phyloP scores from a whole-genome alignment of 2,329 filamentous ascomycete species.

The Pseudogymnoascus sp. region DNA sequence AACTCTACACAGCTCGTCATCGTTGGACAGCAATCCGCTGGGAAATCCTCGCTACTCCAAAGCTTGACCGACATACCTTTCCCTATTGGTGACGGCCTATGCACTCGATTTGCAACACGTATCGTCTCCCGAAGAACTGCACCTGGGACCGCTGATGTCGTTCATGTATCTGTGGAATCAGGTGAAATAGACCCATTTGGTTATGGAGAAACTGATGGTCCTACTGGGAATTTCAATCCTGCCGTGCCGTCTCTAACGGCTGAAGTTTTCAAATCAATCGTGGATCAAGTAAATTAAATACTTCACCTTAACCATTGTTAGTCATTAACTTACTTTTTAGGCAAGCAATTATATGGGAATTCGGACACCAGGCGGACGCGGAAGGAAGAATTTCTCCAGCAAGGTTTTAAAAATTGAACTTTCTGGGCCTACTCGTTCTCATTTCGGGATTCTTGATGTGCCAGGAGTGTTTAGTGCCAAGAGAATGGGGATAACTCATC shows the following conservation, averaged over 20 bases:
- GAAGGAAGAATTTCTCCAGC: constrained; percentile 27
- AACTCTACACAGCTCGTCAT: constrained; percentile 29
- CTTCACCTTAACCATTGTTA: no score
- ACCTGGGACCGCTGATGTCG: constrained; percentile 24
- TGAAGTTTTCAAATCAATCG: constrained; percentile 26
- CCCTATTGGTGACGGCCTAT: constrained; percentile 27
- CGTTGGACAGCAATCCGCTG: constrained; percentile 32
- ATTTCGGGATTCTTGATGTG: constrained; percentile 34
- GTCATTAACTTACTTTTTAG: neutral
- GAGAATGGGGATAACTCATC: no score
- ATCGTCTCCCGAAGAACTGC: constrained; percentile 31
- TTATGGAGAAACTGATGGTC: constrained; percentile 20
- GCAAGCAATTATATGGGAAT: constrained; percentile 29
- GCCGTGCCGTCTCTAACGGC: constrained; percentile 20
- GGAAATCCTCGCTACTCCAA: constrained; percentile 34
- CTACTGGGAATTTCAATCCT: constrained; percentile 16
- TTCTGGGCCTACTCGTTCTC: constrained; percentile 30
- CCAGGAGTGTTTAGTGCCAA: constrained; percentile 22
- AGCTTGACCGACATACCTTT: constrained; percentile 35
- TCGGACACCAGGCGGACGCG: constrained; percentile 14
- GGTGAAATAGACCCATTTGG: constrained; percentile 15
- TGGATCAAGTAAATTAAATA: constrained; percentile 25
- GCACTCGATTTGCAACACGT: constrained; percentile 34
- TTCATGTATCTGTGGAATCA: constrained; percentile 28
- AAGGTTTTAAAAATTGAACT: constrained; percentile 34